Evolutionary conservation across 768 basidiomycete genomes (phyloP).

Genomic region (Jaapia argillacea): DNA sequence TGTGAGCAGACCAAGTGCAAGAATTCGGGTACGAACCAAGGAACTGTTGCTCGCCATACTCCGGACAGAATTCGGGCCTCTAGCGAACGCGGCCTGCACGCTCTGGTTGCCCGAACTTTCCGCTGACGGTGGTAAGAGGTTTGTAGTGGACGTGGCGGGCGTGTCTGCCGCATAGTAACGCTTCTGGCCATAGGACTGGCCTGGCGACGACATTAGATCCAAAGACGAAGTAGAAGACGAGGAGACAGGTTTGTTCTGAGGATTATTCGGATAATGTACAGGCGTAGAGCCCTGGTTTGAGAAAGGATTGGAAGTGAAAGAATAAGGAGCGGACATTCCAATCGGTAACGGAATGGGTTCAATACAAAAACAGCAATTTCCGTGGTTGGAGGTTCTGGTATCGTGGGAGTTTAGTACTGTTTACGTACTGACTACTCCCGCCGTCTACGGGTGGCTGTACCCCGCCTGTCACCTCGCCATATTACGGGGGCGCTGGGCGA

Average conservation of each 20-base stretch:
- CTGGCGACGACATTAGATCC: slow-evolving; percentile 15
- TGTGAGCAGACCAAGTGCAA: neutral
- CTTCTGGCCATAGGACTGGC: slow-evolving; percentile 19
- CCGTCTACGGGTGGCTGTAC: neutral
- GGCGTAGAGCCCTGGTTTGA: slow-evolving; percentile 3
- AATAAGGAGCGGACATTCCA: neutral
- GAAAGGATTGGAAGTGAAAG: slow-evolving; percentile 2
- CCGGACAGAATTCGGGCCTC: slow-evolving; percentile 23
- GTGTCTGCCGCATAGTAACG: slow-evolving; percentile 32
- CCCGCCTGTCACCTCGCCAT: too few species aligned
- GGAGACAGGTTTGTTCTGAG: neutral
- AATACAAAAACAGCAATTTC: neutral
- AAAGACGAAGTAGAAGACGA: slow-evolving; percentile 5
- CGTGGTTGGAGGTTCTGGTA: neutral
- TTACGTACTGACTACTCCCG: neutral
- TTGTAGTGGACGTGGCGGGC: slow-evolving; percentile 41
- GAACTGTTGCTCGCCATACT: slow-evolving; percentile 29
- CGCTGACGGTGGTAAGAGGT: slow-evolving; percentile 33
- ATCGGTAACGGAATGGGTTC: too few species aligned
- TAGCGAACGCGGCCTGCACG: slow-evolving; percentile 35
- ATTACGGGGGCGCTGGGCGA: too few species aligned
- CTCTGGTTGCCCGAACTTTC: slow-evolving; percentile 12
- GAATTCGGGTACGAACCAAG: slow-evolving; percentile 24
- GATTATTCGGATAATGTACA: neutral
- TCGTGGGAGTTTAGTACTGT: neutral